Evolutionary conservation across 768 basidiomycete species (phyloP), one percentile per base, ranked within the genome.

Genomic region (Goffeauzyma gilvescens): DNA sequence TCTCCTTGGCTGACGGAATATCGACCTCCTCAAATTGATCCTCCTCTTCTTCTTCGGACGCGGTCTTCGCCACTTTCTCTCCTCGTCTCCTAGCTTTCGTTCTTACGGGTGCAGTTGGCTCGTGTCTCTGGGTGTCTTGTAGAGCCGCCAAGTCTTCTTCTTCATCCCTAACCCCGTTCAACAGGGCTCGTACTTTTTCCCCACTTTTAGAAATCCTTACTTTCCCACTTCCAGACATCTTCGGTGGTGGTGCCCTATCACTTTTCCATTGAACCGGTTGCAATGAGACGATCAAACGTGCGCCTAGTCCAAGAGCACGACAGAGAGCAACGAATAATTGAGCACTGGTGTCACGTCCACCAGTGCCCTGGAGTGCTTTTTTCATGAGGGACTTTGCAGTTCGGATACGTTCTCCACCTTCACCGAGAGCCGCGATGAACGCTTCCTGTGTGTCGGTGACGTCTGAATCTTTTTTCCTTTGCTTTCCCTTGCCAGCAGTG

Each of bases 231-330:
- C 34, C 39, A n/a, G n/a, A n/a, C 36, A 58, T 58, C 38, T 55
- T 55, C 26, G 49, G 40, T 28, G 48, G 36, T 2, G 49, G 44
- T 4, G 53, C 48, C 41, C 62, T 64, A 37, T 63, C 63, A 28
- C 62, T 73, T 59, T 86, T 73, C 87, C 87, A 95, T 8, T 86
- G 84, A 8, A 95, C 76, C 41, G 82, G 77, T 63, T 96, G 90
- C 32, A 98, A 64, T 55, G 84, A 90, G 50, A 79, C 78, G 8
- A 95, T 80, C 39, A 96, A 68, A 35, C 93, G 69, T 5, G 86
- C 74, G 0, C 87, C 87, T 15, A 96, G 75, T 9, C 77, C 79
- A 5, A 95, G 69, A 5, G 76, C 82, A 17, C 93, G 72, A 60
- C 85, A 84, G 0, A 93, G 68, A 1, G 83, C 76, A 4, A 86